phyloP scores from a whole-genome alignment of 768 basidiomycete genomes.

The Lactarius tabidus region DNA sequence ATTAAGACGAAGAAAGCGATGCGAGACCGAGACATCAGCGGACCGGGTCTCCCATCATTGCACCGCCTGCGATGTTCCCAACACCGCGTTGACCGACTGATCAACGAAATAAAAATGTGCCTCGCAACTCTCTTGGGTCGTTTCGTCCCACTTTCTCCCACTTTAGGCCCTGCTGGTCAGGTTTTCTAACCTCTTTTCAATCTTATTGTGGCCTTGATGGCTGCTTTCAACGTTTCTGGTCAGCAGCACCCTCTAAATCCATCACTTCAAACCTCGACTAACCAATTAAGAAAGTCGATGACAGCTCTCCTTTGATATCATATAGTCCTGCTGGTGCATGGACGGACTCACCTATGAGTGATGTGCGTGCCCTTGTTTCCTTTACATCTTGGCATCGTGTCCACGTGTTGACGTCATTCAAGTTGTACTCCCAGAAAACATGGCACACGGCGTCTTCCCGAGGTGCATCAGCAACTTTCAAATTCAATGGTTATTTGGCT shows the following conservation, averaged over 20 bases:
- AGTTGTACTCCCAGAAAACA: constrained; percentile 44
- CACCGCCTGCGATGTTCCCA: not conserved
- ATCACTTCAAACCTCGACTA: not conserved
- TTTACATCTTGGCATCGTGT: not conserved
- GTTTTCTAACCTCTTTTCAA: constrained; percentile 2
- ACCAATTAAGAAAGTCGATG: constrained; percentile 43
- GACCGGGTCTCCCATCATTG: not conserved
- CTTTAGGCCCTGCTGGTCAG: constrained; percentile 17
- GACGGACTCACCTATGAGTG: constrained; percentile 41
- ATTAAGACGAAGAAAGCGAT: not conserved
- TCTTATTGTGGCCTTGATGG: constrained; percentile 45
- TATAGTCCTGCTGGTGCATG: constrained; percentile 50
- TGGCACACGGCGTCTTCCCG: constrained; percentile 42
- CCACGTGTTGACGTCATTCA: constrained; percentile 5
- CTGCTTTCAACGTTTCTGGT: constrained; percentile 44
- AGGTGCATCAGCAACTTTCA: constrained; percentile 48
- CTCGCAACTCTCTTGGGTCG: not conserved
- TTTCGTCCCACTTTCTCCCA: not conserved
- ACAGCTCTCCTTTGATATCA: constrained; percentile 50
- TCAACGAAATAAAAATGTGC: not conserved
- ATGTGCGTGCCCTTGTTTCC: constrained; percentile 26
- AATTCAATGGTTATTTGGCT: constrained; percentile 40
- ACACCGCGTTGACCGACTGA: not conserved
- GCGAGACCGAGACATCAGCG: not conserved
- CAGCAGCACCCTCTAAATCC: constrained; percentile 2